phyloP scores from a whole-genome alignment of 225 moss, liverwort and hornwort species.

The Polytrichum commune region DNA sequence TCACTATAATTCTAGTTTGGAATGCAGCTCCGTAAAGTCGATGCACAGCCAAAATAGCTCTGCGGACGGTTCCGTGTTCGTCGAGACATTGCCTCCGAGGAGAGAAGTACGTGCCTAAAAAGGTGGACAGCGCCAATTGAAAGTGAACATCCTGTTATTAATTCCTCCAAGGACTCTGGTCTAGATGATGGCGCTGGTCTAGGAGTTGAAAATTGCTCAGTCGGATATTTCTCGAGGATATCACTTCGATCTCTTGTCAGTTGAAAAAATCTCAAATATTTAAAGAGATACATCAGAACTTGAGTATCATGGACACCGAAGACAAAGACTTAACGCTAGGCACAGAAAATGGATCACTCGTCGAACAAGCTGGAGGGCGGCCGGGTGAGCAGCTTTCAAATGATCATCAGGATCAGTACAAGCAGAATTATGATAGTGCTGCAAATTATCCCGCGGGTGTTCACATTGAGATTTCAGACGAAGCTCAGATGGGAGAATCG shows the following conservation, averaged over 20 bases:
- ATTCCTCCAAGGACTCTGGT: background rate
- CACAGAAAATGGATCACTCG: background rate
- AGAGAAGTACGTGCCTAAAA: background rate
- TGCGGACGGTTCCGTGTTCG: too few relatives aligned
- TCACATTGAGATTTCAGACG: background rate
- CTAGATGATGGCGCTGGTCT: background rate
- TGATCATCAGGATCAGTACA: background rate
- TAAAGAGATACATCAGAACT: background rate
- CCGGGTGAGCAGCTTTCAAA: slow-evolving; percentile 1
- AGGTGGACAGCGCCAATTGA: background rate
- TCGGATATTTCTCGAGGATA: background rate
- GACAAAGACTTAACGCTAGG: slow-evolving; percentile 6
- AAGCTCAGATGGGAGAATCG: background rate
- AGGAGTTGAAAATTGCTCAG: background rate
- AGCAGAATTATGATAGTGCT: background rate
- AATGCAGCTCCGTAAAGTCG: too few relatives aligned
- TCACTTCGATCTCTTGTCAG: background rate
- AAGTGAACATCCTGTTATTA: background rate
- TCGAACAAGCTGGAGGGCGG: background rate
- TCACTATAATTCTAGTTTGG: too few relatives aligned
- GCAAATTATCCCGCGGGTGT: background rate
- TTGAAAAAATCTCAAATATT: background rate
- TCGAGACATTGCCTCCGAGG: too few relatives aligned
- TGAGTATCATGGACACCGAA: background rate
- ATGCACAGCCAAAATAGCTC: too few relatives aligned